Percentiles rank a stretch among this genome's conserved stretches.
These are phyloP conservation scores for Corchorus capsularis DNA, from an alignment of 345 rosid genomes.

Conservation along the genomic window DNA sequence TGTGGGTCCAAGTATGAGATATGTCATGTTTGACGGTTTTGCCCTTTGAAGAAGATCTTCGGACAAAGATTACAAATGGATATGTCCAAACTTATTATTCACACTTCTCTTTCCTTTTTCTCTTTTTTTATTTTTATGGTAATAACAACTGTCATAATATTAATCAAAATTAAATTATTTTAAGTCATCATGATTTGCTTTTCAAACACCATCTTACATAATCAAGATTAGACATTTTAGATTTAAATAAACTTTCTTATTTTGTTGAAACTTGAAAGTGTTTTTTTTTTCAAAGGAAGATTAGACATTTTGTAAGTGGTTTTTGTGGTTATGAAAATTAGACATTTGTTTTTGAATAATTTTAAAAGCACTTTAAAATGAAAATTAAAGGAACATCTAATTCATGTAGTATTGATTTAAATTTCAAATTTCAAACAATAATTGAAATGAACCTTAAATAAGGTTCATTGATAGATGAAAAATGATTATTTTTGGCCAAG, in stretches of 20 bases:
- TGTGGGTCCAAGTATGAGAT: constrained; percentile 16
- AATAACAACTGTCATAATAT: background rate
- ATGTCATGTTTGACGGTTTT: constrained; percentile 14
- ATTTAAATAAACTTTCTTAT: too few relatives aligned
- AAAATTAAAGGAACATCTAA: too few relatives aligned
- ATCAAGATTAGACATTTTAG: background rate
- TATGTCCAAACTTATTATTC: constrained; percentile 13
- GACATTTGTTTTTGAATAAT: too few relatives aligned
- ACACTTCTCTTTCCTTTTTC: background rate
- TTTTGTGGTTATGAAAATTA: too few relatives aligned
- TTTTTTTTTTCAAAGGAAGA: too few relatives aligned
- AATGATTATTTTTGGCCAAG: too few relatives aligned
- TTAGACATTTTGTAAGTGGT: background rate
- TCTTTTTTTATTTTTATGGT: background rate
- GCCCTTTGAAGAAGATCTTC: constrained; percentile 18
- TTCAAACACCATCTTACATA: background rate
- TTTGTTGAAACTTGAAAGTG: too few relatives aligned
- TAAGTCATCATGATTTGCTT: background rate
- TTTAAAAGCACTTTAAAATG: too few relatives aligned
- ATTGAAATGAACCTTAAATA: too few relatives aligned
- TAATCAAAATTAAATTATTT: background rate
- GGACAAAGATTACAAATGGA: background rate
- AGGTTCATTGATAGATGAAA: too few relatives aligned
- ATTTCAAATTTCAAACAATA: too few relatives aligned
- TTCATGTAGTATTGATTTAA: too few relatives aligned